phyloP scores from a whole-genome alignment of 139 green algal genomes.

The Yamagishiella unicocca region DNA sequence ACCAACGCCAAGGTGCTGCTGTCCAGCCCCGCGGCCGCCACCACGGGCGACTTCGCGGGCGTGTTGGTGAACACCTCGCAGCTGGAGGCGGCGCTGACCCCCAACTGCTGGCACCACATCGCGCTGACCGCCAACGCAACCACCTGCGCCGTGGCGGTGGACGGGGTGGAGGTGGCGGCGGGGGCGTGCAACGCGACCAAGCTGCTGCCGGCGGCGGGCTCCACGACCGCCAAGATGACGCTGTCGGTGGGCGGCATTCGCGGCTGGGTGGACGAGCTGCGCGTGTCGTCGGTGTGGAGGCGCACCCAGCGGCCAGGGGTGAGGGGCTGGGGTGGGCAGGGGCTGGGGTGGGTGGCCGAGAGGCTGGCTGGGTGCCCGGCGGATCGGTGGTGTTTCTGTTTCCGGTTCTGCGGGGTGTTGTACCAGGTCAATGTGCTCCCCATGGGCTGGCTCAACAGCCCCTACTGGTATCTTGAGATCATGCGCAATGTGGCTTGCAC shows the following conservation, averaged over 20 bases:
- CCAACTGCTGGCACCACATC: slow-evolving; percentile 37
- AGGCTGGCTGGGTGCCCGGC: too few relatives aligned
- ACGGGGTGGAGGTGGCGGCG: slow-evolving; percentile 28
- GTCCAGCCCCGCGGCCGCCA: neutral
- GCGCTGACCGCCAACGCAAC: slow-evolving; percentile 39
- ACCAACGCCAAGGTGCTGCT: neutral
- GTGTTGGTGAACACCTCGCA: neutral
- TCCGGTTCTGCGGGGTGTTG: too few relatives aligned
- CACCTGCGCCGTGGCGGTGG: slow-evolving; percentile 25
- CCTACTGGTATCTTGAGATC: too few relatives aligned
- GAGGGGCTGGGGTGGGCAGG: neutral
- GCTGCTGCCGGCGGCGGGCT: slow-evolving; percentile 12
- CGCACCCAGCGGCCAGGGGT: slow-evolving; percentile 1
- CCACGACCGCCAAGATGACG: neutral
- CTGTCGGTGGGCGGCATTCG: slow-evolving; percentile 15
- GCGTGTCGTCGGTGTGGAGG: slow-evolving; percentile 4
- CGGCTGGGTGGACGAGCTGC: slow-evolving; percentile 48
- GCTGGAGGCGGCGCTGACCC: slow-evolving; percentile 9
- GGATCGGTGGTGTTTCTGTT: too few relatives aligned
- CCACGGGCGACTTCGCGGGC: neutral
- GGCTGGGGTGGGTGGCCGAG: neutral
- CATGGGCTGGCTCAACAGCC: too few relatives aligned
- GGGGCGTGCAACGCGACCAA: slow-evolving; percentile 4
- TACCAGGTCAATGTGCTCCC: too few relatives aligned
- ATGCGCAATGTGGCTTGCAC: too few relatives aligned